Conservation (phyloP, 768 basidiomycete genomes). For the Suillus paluster region DNA sequence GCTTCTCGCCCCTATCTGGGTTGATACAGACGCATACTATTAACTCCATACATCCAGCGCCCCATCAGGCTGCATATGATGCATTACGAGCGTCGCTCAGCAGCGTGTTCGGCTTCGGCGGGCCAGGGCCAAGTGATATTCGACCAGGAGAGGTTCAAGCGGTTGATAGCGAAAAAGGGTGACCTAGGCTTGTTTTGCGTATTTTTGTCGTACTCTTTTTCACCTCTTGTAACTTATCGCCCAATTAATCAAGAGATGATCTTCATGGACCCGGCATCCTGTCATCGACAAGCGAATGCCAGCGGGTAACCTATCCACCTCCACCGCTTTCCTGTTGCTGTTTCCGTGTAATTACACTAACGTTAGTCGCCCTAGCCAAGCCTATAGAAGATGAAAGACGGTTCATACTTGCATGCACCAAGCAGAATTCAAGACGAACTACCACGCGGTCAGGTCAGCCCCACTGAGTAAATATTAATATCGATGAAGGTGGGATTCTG, state of each 20-base stretch:
- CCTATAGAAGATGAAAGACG: not conserved
- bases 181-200: not conserved
- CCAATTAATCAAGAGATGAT: too few relatives aligned
- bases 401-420: not conserved
- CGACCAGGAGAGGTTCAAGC: conserved; percentile 18
- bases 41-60: conserved; percentile 79
- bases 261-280: not conserved
- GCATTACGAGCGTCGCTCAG: conserved; percentile 48
- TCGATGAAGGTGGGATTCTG: not conserved
- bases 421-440: too few relatives aligned
- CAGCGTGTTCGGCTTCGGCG: conserved; percentile 26
- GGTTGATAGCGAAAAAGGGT: conserved; percentile 9
- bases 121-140: conserved; percentile 16
- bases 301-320: not conserved
- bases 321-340: not conserved
- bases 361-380: not conserved
- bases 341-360: not conserved
- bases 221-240: not conserved
- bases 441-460: not conserved
- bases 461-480: not conserved
- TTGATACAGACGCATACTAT: conserved; percentile 67
- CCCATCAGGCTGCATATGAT: conserved; percentile 72
- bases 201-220: not conserved
- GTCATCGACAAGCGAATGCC: not conserved
- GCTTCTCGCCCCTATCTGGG: conserved; percentile 69